A percentile compares a stretch with the other conserved stretches of the same genome.
Evolutionary conservation across 352 stramenopile species (phyloP).

Genomic region (Phytophthora hybrid): DNA sequence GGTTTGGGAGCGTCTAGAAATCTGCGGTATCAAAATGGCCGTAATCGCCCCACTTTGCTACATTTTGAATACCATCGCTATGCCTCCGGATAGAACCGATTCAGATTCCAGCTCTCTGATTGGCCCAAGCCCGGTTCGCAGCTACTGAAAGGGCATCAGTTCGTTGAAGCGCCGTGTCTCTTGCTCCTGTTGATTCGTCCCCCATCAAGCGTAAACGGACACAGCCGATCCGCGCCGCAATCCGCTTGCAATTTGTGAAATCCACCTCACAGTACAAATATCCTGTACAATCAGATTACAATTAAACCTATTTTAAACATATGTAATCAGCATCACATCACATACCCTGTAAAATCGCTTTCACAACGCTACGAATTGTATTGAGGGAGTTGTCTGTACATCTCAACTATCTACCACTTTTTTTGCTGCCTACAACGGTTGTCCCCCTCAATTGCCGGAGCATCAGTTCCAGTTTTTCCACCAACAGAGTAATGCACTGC

Average conservation of each 20-base stretch:
- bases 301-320: no score
- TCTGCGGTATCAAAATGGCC: conserved; percentile 5
- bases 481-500: conserved; percentile 27
- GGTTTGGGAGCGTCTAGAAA: conserved; percentile 19
- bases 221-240: conserved; percentile 25
- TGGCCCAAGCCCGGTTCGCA: conserved; percentile 8
- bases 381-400: background rate
- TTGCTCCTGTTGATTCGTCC: conserved; percentile 27
- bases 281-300: background rate
- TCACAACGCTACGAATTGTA: background rate
- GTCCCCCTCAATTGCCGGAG: background rate
- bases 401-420: background rate
- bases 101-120: conserved; percentile 1
- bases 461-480: background rate
- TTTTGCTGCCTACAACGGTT: background rate
- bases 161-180: conserved; percentile 7
- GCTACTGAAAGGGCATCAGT: conserved; percentile 14
- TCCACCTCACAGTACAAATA: background rate
- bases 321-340: no score
- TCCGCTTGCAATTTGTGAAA: conserved; percentile 2
- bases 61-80: background rate
- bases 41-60: conserved; percentile 24
- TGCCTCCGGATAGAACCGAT: background rate
- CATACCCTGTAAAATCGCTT: background rate
- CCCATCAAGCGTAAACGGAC: conserved; percentile 28